phyloP scores from a whole-genome alignment of 371 early-diverging fungal species.

The Cladochytrium tenue region DNA sequence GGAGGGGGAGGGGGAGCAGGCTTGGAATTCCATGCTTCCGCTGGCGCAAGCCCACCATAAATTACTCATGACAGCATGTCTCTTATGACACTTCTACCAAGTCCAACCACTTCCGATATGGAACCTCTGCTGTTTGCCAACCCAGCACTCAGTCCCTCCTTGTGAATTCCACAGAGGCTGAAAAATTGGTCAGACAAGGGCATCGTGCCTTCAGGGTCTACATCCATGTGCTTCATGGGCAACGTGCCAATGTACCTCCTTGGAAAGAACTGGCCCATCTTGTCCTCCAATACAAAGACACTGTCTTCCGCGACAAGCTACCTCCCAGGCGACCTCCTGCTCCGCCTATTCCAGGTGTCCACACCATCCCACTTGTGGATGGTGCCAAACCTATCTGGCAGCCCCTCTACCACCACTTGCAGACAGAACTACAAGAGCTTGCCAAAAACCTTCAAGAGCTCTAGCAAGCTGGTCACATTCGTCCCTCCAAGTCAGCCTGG shows the following conservation, averaged over 20 bases:
- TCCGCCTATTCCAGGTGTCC: not conserved
- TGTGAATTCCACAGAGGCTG: too few relatives aligned
- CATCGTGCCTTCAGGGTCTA: not conserved
- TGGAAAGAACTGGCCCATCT: not conserved
- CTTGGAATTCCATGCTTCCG: too few relatives aligned
- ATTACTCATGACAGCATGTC: too few relatives aligned
- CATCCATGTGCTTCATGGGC: not conserved
- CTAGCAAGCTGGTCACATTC: not conserved
- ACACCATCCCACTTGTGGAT: not conserved
- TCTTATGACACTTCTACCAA: too few relatives aligned
- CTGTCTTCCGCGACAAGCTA: not conserved
- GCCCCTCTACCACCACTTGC: not conserved
- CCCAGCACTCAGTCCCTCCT: too few relatives aligned
- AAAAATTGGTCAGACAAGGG: not conserved
- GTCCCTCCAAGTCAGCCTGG: constrained; percentile 43
- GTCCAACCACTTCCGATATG: too few relatives aligned
- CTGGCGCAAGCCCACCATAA: too few relatives aligned
- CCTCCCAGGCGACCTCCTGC: not conserved
- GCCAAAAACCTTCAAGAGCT: not conserved
- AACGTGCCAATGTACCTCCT: not conserved
- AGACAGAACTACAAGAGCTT: not conserved
- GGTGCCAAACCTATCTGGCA: not conserved
- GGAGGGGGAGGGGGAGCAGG: too few relatives aligned
- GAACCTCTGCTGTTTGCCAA: too few relatives aligned
- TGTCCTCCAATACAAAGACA: not conserved